phyloP scores from a whole-genome alignment of 2,329 filamentous ascomycete genomes.

The Helminthosporium solani region DNA sequence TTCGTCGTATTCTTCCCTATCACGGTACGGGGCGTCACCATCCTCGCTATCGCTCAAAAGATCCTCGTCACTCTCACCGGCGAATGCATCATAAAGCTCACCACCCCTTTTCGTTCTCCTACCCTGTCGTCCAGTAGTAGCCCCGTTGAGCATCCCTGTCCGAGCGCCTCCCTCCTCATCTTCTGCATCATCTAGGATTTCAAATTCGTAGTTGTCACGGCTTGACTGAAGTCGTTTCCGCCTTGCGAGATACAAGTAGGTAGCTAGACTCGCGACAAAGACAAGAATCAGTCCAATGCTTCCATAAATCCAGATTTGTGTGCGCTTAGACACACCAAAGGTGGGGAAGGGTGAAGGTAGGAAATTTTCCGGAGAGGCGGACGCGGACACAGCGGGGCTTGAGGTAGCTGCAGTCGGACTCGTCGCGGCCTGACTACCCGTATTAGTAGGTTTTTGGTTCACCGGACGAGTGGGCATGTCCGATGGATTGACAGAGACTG shows the following conservation, averaged over 20 bases:
- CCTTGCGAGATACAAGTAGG: slow-evolving; percentile 78
- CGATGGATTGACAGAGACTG: slow-evolving; percentile 48
- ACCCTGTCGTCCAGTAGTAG: slow-evolving; percentile 42
- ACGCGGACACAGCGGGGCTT: slow-evolving; percentile 21
- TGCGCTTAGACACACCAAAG: slow-evolving; percentile 83
- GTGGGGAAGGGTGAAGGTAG: slow-evolving; percentile 86
- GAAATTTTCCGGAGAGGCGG: slow-evolving; percentile 50
- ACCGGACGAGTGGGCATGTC: slow-evolving; percentile 56
- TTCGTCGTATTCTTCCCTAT: slow-evolving; percentile 36
- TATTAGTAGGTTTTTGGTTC: slow-evolving; percentile 56
- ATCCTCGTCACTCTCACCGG: slow-evolving; percentile 82
- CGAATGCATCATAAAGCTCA: slow-evolving; percentile 96
- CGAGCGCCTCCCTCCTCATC: slow-evolving; percentile 53
- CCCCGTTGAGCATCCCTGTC: slow-evolving; percentile 47
- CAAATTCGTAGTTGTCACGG: slow-evolving; percentile 88
- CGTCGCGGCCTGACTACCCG: slow-evolving; percentile 18
- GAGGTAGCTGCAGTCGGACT: slow-evolving; percentile 22
- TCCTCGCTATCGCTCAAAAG: slow-evolving; percentile 50
- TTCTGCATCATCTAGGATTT: slow-evolving; percentile 84
- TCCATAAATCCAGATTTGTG: slow-evolving; percentile 92
- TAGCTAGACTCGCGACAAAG: slow-evolving; percentile 79
- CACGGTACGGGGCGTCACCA: slow-evolving; percentile 41
- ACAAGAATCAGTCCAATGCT: slow-evolving; percentile 78
- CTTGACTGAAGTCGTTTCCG: slow-evolving; percentile 73
- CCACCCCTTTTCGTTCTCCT: slow-evolving; percentile 67